Evolutionary conservation across 2,329 filamentous ascomycete genomes (phyloP).

Genomic region (Teratosphaeria gauchensis): DNA sequence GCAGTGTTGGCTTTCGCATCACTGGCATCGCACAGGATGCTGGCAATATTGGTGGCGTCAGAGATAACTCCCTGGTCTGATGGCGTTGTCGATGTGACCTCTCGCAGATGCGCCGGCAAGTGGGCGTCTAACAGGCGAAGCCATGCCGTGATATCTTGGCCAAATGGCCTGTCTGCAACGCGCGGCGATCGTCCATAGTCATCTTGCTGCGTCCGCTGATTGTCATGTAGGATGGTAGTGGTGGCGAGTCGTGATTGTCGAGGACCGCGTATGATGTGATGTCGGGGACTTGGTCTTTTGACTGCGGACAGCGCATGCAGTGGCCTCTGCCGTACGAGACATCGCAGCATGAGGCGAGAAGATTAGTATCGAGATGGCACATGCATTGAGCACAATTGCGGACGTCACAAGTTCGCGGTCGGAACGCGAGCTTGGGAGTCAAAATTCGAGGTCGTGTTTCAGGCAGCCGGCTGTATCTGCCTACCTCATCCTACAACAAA

Average conservation of each 20-base stretch:
- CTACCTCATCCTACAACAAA: neutral
- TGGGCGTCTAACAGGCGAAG: conserved; percentile 24
- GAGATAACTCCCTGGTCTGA: neutral
- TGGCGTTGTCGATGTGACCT: neutral
- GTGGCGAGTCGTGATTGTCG: neutral
- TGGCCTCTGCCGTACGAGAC: neutral
- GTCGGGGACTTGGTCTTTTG: neutral
- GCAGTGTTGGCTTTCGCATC: neutral
- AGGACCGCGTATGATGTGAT: neutral
- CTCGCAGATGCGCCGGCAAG: conserved; percentile 27
- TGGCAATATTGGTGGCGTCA: conserved; percentile 12
- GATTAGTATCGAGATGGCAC: neutral
- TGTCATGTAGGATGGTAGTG: neutral
- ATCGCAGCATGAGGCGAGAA: neutral
- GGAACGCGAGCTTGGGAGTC: neutral
- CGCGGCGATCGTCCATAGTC: neutral
- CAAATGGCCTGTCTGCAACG: neutral
- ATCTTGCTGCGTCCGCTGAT: neutral
- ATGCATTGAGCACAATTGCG: neutral
- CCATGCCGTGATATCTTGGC: neutral
- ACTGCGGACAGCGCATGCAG: neutral
- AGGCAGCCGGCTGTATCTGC: neutral
- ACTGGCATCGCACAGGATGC: conserved; percentile 19
- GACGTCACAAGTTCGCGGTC: no score
- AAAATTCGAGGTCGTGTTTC: neutral